Conservation (phyloP, 108 stramenopile species). For the Bacterosira constricta region DNA sequence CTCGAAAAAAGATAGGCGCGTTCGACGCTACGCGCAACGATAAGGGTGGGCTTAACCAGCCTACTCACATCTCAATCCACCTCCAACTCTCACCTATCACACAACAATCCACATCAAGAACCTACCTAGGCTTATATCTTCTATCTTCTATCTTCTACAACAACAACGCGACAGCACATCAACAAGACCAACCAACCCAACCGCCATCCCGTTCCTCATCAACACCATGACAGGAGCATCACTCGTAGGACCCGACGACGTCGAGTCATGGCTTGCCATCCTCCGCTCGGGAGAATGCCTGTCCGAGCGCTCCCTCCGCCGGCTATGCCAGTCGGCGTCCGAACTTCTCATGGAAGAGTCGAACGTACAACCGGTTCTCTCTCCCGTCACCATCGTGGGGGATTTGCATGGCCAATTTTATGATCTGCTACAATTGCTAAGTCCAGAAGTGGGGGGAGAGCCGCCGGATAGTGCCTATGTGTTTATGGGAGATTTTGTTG, state of each 20-base stretch:
- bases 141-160: too few relatives aligned
- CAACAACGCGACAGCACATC: not conserved
- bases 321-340: constrained; percentile 50
- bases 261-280: constrained; percentile 81
- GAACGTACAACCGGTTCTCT: constrained; percentile 82
- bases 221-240: constrained; percentile 15
- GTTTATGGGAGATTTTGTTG: constrained; percentile 95
- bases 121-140: too few relatives aligned
- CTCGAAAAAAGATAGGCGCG: too few relatives aligned
- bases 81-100: too few relatives aligned
- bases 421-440: constrained; percentile 89
- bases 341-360: constrained; percentile 79
- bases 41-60: too few relatives aligned
- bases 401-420: constrained; percentile 98
- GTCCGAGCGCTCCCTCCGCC: constrained; percentile 65
- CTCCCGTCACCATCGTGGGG: constrained; percentile 91
- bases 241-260: constrained; percentile 56
- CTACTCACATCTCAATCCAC: too few relatives aligned
- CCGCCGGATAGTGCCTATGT: constrained; percentile 90
- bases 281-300: constrained; percentile 80
- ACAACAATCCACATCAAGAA: too few relatives aligned
- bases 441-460: constrained; percentile 70
- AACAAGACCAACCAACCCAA: too few relatives aligned
- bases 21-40: too few relatives aligned
- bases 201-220: not conserved